phyloP scores from a whole-genome alignment of 1,284 basidiomycete species.

The Ganoderma leucocontextum region DNA sequence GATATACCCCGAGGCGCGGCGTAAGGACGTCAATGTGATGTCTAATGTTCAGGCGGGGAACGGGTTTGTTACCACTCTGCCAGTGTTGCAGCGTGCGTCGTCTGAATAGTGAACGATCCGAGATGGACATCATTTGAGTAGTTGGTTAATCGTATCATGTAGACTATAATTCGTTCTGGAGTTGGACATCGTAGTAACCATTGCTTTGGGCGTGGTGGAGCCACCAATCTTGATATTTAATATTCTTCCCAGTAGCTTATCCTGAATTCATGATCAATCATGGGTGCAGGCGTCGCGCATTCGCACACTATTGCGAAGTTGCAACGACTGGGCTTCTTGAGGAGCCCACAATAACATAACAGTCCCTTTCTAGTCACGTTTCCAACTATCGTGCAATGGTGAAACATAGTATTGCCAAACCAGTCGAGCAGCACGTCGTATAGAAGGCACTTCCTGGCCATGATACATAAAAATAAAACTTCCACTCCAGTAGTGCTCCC shows the following conservation, averaged over 20 bases:
- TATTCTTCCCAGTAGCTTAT: background rate
- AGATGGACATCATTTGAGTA: background rate
- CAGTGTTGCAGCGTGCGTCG: background rate
- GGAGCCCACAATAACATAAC: background rate
- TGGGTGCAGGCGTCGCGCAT: background rate
- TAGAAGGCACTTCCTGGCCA: background rate
- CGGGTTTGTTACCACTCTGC: background rate
- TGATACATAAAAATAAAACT: background rate
- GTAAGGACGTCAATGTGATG: background rate
- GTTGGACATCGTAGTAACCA: background rate
- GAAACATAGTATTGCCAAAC: conserved; percentile 2
- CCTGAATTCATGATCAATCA: too few species aligned
- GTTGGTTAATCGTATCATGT: background rate
- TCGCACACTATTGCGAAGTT: background rate
- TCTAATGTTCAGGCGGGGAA: background rate
- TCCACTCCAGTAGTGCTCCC: background rate
- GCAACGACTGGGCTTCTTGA: background rate
- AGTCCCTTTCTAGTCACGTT: background rate
- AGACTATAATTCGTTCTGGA: background rate
- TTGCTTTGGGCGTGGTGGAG: too few species aligned
- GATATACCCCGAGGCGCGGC: background rate
- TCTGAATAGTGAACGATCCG: background rate
- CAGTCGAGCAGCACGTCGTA: background rate
- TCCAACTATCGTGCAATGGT: background rate
- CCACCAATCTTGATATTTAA: too few species aligned